A percentile compares a stretch with the other conserved stretches of the same genome.
phyloP scores from a whole-genome alignment of 306 rosid species.

The Cucurbita maxima region DNA sequence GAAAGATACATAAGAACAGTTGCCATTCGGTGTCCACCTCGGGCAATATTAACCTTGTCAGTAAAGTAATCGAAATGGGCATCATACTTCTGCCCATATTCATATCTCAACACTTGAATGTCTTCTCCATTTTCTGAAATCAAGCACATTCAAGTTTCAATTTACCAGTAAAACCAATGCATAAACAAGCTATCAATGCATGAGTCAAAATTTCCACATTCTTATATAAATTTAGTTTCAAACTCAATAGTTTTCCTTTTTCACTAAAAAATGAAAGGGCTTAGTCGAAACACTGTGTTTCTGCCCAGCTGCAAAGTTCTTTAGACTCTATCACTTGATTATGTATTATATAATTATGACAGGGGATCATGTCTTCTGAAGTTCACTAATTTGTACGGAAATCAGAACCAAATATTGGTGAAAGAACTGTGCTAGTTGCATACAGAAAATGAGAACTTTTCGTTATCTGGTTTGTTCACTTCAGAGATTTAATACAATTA shows the following conservation, averaged over 20 bases:
- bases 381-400: not conserved
- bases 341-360: not conserved
- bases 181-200: not conserved
- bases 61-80: slow-evolving; percentile 79
- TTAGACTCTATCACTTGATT: not conserved
- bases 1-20: slow-evolving; percentile 94
- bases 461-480: not conserved
- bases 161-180: not conserved
- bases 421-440: not conserved
- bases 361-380: not conserved
- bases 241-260: not conserved
- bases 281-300: not conserved
- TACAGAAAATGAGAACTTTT: not conserved
- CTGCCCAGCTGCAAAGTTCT: not conserved
- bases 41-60: slow-evolving; percentile 77
- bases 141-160: slow-evolving; percentile 8
- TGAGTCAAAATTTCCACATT: not conserved
- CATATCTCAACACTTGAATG: slow-evolving; percentile 93
- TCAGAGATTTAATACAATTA: not conserved
- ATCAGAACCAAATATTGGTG: not conserved
- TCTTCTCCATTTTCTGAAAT: slow-evolving; percentile 93
- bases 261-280: not conserved
- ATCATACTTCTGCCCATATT: slow-evolving; percentile 92
- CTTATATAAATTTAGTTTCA: not conserved
- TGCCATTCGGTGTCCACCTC: slow-evolving; percentile 84